A percentile compares a stretch with the other conserved stretches of the same genome.
These are phyloP conservation scores for Crataegus laevigata DNA, from an alignment of 306 rosid genomes.

Conservation along the genomic window DNA sequence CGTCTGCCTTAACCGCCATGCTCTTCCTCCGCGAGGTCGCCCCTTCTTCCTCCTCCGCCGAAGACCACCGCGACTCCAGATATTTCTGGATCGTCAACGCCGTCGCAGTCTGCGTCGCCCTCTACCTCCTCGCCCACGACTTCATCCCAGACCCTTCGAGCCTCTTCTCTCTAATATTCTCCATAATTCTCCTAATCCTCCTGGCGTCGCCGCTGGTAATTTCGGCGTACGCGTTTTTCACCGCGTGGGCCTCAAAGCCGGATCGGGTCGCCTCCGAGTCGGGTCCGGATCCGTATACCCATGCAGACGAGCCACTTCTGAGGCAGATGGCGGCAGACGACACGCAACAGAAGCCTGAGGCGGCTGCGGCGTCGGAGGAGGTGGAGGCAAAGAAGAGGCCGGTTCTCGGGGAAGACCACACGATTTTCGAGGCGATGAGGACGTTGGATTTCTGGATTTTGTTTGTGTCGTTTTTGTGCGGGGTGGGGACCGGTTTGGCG, in stretches of 20 bases:
- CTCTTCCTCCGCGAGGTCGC: slow-evolving; percentile 73
- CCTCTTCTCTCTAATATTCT: slow-evolving; percentile 36
- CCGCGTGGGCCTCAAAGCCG: background rate
- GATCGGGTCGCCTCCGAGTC: background rate
- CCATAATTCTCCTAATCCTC: slow-evolving; percentile 36
- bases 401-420: slow-evolving; percentile 82
- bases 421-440: slow-evolving; percentile 47
- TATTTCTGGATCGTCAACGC: slow-evolving; percentile 56
- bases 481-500: slow-evolving; percentile 89
- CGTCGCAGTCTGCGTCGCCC: slow-evolving; percentile 56
- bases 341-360: background rate
- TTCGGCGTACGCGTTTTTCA: slow-evolving; percentile 40
- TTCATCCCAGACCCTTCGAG: slow-evolving; percentile 44
- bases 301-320: slow-evolving; percentile 35
- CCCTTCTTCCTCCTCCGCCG: slow-evolving; percentile 21
- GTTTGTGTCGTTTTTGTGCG: slow-evolving; percentile 79
- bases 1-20: slow-evolving; percentile 59
- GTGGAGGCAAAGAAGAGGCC: slow-evolving; percentile 20
- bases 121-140: slow-evolving; percentile 46
- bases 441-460: slow-evolving; percentile 76
- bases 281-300: slow-evolving; percentile 36
- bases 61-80: slow-evolving; percentile 37
- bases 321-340: slow-evolving; percentile 1
- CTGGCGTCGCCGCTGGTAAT: slow-evolving; percentile 55
- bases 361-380: background rate